Evolutionary conservation across 768 basidiomycete species (phyloP).

Genomic region (Psilocybe tampanensis): DNA sequence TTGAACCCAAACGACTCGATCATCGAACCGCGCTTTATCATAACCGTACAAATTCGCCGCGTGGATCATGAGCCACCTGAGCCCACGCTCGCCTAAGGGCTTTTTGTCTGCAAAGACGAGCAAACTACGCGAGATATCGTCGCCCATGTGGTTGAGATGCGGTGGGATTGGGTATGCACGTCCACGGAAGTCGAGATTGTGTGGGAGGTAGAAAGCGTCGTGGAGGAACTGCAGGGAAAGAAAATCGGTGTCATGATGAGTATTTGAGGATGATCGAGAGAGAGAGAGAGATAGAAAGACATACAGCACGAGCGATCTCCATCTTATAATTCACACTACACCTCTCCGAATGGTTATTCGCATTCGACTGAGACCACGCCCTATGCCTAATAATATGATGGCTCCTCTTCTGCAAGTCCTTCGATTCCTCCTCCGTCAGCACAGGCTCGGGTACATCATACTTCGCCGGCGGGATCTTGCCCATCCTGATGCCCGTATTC

Average conservation of each 20-base stretch:
- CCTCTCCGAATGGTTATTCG: conserved; percentile 87
- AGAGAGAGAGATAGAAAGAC: conserved; percentile 25
- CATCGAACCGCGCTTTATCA: conserved; percentile 94
- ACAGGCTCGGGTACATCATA: conserved; percentile 68
- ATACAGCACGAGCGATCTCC: conserved; percentile 89
- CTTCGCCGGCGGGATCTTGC: conserved; percentile 80
- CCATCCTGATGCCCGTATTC: conserved; percentile 82
- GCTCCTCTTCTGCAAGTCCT: conserved; percentile 56
- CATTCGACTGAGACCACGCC: conserved; percentile 56
- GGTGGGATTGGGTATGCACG: conserved; percentile 97
- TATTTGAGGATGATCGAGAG: conserved; percentile 1
- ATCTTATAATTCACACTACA: conserved; percentile 96
- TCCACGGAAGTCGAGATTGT: conserved; percentile 97
- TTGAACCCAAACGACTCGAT: conserved; percentile 81
- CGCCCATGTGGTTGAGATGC: conserved; percentile 93
- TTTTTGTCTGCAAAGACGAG: conserved; percentile 81
- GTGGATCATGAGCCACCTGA: conserved; percentile 96
- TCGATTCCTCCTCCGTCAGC: conserved; percentile 42
- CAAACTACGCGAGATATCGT: conserved; percentile 89
- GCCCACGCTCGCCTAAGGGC: conserved; percentile 79
- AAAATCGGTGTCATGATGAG: background rate
- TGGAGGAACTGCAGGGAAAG: conserved; percentile 65
- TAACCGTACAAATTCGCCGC: conserved; percentile 90
- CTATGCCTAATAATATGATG: conserved; percentile 60
- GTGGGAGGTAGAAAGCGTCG: conserved; percentile 89